Evolutionary conservation across 805 yeast genomes (phyloP).

Genomic region (Torulaspora gathmanii): DNA sequence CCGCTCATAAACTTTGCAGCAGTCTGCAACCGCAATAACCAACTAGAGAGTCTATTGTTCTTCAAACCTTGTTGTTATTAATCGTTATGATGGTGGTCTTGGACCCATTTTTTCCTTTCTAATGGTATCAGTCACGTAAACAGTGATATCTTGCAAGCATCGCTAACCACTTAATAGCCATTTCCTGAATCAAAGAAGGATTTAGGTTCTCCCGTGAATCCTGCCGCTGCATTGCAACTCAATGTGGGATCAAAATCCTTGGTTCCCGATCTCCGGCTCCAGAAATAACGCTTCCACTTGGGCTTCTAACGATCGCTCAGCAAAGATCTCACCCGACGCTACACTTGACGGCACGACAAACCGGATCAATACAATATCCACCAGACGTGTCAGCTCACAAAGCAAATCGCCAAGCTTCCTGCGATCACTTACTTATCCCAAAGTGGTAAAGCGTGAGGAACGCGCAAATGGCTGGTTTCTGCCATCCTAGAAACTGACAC

Average conservation of each 20-base stretch:
- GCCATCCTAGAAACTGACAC: slow-evolving; percentile 2
- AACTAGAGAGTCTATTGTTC: not conserved
- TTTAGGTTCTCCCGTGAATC: no score
- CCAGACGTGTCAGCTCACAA: not conserved
- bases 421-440: slow-evolving; percentile 2
- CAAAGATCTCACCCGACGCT: no score
- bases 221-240: no score
- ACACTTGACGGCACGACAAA: no score
- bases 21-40: not conserved
- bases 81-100: not conserved
- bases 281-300: no score
- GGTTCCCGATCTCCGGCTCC: no score
- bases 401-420: not conserved
- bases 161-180: no score
- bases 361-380: not conserved
- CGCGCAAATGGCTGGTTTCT: slow-evolving; percentile 7
- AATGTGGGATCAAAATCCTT: no score
- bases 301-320: no score
- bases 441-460: slow-evolving; percentile 1
- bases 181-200: no score
- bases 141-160: no score
- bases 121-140: not conserved
- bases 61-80: not conserved
- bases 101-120: slow-evolving; percentile 3
- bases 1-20: not conserved